Evolutionary conservation across 2,329 filamentous ascomycete genomes (phyloP), one percentile per base, ranked within the genome.

Genomic region (Calonectria honghensis): DNA sequence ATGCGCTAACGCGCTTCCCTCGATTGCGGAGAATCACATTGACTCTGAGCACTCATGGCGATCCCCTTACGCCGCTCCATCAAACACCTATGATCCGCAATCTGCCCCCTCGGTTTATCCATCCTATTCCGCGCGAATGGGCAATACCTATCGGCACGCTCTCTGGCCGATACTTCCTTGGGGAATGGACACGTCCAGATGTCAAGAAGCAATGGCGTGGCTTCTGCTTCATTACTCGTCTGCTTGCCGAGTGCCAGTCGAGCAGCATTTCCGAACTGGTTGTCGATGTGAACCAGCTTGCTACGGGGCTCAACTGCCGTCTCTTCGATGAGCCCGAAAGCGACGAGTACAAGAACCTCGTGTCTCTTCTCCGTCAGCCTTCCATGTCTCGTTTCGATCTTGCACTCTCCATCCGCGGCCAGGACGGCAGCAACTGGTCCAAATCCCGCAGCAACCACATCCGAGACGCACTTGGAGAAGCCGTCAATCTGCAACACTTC

Each of bases 51-150:
- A 4, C 18, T 20, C 52, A 57, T 16, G 52, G 52, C 1, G 52
- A 57, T 31, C 52, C 52, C 18, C 20, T 57, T 1, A 32, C 31
- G 7, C 31, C 52, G 14, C 16, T 35, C 18, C 18, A 57, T 57
- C 52, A 13, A 18, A 57, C 52, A 10, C 52, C 31, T 9, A 57
- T 57, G 52, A 57, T 57, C 31, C 52, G 52, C 52, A 32, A 20
- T 2, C 29, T 57, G 9, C 52, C 31, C 4, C 7, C 27, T 4
- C 4, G 52, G 11, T 57, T 57, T 16, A 57, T 57, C 18, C 20
- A 57, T 14, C 52, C 52, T 20, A 57, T 35, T 13, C 52, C 52
- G 5, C 52, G 27, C 9, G 52, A 32, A 20, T 57, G 29, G 29
- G 18, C 31, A 2, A n/a, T 57, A 11, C 52, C 29, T 5, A 57